Conservation (phyloP, 495 filamentous ascomycete species). For the Aspergillus diversus region DNA sequence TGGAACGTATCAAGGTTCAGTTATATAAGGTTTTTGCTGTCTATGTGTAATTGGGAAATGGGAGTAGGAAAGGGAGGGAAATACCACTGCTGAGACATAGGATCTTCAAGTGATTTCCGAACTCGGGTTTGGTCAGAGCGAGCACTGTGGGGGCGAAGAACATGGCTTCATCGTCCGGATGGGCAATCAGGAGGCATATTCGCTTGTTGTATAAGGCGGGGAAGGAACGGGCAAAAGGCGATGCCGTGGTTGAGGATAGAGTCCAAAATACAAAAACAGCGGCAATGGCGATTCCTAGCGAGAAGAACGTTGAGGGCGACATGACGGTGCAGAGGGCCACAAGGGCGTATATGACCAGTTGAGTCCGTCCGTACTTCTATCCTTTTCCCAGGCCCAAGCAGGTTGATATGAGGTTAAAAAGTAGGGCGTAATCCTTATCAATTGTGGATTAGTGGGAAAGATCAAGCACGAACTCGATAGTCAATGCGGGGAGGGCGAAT, state of each 20-base stretch:
- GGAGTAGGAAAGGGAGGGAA: slow-evolving; percentile 20
- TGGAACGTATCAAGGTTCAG: slow-evolving; percentile 19
- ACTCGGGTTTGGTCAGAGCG: slow-evolving; percentile 70
- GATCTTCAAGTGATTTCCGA: slow-evolving; percentile 90
- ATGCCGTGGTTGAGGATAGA: slow-evolving; percentile 58
- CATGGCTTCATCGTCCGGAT: slow-evolving; percentile 99
- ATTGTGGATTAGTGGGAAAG: slow-evolving; percentile 12
- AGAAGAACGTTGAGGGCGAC: slow-evolving; percentile 28
- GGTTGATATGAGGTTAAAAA: background rate
- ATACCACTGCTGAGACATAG: slow-evolving; percentile 85
- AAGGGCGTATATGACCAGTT: background rate
- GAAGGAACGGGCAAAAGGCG: slow-evolving; percentile 65
- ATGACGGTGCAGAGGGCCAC: slow-evolving; percentile 9
- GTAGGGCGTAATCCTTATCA: slow-evolving; percentile 2
- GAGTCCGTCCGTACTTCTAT: background rate
- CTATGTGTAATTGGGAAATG: background rate
- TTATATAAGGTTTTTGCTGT: slow-evolving; percentile 5
- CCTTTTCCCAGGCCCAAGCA: background rate
- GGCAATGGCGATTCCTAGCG: slow-evolving; percentile 37
- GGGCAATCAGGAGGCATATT: slow-evolving; percentile 89
- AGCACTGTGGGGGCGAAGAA: slow-evolving; percentile 93
- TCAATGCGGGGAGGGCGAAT: slow-evolving; percentile 10
- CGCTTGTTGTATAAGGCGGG: slow-evolving; percentile 75
- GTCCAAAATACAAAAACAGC: slow-evolving; percentile 50
- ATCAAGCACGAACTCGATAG: slow-evolving; percentile 1